A percentile compares a stretch with the other conserved stretches of the same genome.
Conservation (phyloP, 2,329 filamentous ascomycete genomes). For the Verticillium nonalfalfae region DNA sequence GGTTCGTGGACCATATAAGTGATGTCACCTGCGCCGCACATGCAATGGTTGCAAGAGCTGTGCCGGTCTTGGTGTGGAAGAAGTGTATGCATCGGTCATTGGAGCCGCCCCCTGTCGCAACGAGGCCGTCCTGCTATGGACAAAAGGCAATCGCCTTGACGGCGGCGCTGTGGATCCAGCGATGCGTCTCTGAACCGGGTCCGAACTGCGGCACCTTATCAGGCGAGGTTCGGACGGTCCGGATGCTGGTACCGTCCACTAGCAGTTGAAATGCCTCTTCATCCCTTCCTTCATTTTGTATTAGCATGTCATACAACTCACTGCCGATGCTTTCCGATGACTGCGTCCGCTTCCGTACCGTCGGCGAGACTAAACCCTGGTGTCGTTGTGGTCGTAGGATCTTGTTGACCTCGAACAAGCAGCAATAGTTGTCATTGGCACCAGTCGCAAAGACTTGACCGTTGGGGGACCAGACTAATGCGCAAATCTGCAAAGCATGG, state of each 20-base stretch:
- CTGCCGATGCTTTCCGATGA: background rate
- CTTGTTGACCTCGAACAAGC: slow-evolving; percentile 66
- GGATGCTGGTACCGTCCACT: slow-evolving; percentile 15
- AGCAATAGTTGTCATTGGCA: slow-evolving; percentile 87
- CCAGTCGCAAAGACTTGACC: slow-evolving; percentile 78
- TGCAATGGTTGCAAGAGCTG: slow-evolving; percentile 81
- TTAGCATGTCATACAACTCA: background rate
- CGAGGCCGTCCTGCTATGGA: slow-evolving; percentile 80
- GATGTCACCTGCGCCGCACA: slow-evolving; percentile 92
- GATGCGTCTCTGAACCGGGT: slow-evolving; percentile 57
- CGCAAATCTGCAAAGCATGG: slow-evolving; percentile 87
- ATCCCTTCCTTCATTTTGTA: background rate
- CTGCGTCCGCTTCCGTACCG: background rate
- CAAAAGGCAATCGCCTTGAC: slow-evolving; percentile 97
- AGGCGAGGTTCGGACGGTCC: slow-evolving; percentile 18
- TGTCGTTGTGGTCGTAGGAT: slow-evolving; percentile 32
- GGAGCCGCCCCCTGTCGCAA: slow-evolving; percentile 88
- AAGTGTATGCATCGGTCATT: slow-evolving; percentile 97
- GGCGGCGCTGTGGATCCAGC: slow-evolving; percentile 75
- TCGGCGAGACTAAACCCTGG: slow-evolving; percentile 1
- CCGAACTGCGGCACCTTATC: slow-evolving; percentile 41
- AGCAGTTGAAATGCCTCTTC: background rate
- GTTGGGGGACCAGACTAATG: slow-evolving; percentile 78
- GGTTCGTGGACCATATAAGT: slow-evolving; percentile 80
- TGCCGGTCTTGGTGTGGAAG: slow-evolving; percentile 79